Conservation (phyloP, 805 yeast genomes). For the Clavispora asparagi region DNA sequence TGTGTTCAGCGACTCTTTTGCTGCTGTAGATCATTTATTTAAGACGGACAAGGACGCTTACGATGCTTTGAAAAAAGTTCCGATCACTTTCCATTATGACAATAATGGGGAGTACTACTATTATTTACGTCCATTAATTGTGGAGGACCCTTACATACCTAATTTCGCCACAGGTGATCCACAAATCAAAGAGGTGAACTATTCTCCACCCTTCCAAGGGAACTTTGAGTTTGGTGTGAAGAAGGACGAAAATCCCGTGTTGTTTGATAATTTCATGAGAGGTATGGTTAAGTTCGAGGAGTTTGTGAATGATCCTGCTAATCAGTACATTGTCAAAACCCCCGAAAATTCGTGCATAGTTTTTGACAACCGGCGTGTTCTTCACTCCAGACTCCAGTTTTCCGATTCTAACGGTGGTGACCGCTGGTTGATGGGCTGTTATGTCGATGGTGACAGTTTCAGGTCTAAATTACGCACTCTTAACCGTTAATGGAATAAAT, state of each 20-base stretch:
- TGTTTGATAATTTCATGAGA: slow-evolving; percentile 51
- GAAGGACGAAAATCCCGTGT: slow-evolving; percentile 21
- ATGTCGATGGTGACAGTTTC: slow-evolving; percentile 66
- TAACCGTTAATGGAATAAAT: background rate
- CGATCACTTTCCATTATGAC: slow-evolving; percentile 64
- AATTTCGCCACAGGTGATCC: slow-evolving; percentile 30
- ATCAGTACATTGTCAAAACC: slow-evolving; percentile 51
- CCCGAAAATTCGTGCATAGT: slow-evolving; percentile 59
- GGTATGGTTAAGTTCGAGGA: slow-evolving; percentile 61
- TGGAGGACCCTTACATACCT: slow-evolving; percentile 30
- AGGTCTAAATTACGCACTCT: slow-evolving; percentile 45
- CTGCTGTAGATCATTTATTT: slow-evolving; percentile 54
- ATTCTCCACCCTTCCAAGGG: slow-evolving; percentile 82
- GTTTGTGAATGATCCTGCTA: slow-evolving; percentile 44
- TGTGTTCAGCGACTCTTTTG: slow-evolving; percentile 63
- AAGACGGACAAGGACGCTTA: slow-evolving; percentile 58
- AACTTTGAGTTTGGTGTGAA: slow-evolving; percentile 61
- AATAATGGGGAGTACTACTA: slow-evolving; percentile 59
- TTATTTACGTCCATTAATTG: slow-evolving; percentile 57
- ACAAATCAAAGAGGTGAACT: slow-evolving; percentile 54
- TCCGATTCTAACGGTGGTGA: slow-evolving; percentile 41
- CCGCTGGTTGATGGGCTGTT: slow-evolving; percentile 75
- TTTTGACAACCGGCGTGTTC: slow-evolving; percentile 64
- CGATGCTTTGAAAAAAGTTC: slow-evolving; percentile 54
- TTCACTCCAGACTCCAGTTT: slow-evolving; percentile 55